Percentiles rank a stretch among this genome's conserved stretches.
Conservation (phyloP, 2,329 filamentous ascomycete genomes). For the Calycina herbarum region DNA sequence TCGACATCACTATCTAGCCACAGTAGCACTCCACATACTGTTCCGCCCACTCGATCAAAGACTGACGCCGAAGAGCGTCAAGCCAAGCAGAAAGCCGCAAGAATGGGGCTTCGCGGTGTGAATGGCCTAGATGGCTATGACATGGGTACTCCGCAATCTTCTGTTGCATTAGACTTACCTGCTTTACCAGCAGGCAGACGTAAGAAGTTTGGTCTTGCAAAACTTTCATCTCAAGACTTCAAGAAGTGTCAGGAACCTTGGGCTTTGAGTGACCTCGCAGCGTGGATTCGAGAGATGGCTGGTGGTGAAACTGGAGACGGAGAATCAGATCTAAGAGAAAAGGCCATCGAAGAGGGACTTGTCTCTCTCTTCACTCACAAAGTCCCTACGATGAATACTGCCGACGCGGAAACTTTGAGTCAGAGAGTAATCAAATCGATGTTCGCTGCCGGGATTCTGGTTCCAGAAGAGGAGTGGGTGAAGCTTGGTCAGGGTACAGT, state of each 20-base stretch:
- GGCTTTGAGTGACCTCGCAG: constrained; percentile 84
- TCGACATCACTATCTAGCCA: constrained; percentile 84
- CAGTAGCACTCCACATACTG: constrained; percentile 74
- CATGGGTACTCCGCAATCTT: constrained; percentile 48
- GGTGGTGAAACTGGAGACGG: constrained; percentile 58
- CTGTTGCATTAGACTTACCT: constrained; percentile 76
- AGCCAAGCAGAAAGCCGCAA: constrained; percentile 53
- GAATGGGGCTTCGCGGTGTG: constrained; percentile 52
- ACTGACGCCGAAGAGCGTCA: constrained; percentile 78
- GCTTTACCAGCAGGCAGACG: constrained; percentile 77
- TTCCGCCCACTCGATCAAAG: constrained; percentile 85
- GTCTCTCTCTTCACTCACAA: constrained; percentile 90
- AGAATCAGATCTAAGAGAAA: constrained; percentile 81
- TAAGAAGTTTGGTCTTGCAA: constrained; percentile 81
- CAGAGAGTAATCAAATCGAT: constrained; percentile 76
- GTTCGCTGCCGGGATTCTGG: constrained; percentile 73
- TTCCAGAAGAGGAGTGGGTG: constrained; percentile 96
- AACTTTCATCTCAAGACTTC: constrained; percentile 78
- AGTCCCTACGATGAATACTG: constrained; percentile 97
- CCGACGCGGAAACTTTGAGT: constrained; percentile 87
- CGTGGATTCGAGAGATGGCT: constrained; percentile 85
- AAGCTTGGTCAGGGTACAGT: constrained; percentile 81
- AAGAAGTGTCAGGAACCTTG: constrained; percentile 85
- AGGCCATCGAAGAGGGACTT: constrained; percentile 82
- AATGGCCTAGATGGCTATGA: constrained; percentile 58